Base-by-base conservation (phyloP, 495 filamentous ascomycete species). In the Terfezia claveryi region DNA sequence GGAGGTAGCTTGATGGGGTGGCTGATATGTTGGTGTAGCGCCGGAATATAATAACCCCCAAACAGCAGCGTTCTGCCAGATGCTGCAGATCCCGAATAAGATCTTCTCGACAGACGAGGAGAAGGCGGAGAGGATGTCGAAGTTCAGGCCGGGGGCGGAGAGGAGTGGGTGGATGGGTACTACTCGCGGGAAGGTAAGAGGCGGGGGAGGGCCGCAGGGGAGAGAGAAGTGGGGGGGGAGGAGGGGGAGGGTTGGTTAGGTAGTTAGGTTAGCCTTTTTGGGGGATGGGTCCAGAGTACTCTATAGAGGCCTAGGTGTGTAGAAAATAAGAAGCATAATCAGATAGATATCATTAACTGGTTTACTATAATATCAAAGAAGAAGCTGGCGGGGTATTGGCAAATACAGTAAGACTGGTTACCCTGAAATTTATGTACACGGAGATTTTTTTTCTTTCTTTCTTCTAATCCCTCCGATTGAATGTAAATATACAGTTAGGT, bases 91-190 rank as follows among this genome's bases (percentile, higher is more conserved):
- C 38, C 70, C 74, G 36, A 88, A 96, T 67, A 72, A 76, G 44
- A 94, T 94, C 70, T 70, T 77, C 57, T 71, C 80, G 0, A 79
- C 64, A 2, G 79, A 84, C 8, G 82, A 82, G 59, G 83, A 88
- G 61, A 75, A 76, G 54, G 65, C 68, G 36, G 71, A 68, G 56
- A 73, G 80, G 58, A 70, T 71, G 67, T 65, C 44, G 51, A 60
- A 52, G 54, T 38, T 41, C 9, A 50, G 27, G 53, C 55, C 41
- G 59, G 62, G 14, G 65, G 68, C 36, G 67, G 60, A 41, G 66
- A 68, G 0, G 65, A 68, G 20, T 64, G 69, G 17, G 57, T 64
- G 14, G 60, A 58, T 10, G 56, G 65, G 11, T 54, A 32, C 4
- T 7, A 32, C 27, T 7, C 62, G 20, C 59, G 57, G 46, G 57